Evolutionary conservation across 2,329 filamentous ascomycete genomes (phyloP).

Genomic region (Calonectria crousiana): DNA sequence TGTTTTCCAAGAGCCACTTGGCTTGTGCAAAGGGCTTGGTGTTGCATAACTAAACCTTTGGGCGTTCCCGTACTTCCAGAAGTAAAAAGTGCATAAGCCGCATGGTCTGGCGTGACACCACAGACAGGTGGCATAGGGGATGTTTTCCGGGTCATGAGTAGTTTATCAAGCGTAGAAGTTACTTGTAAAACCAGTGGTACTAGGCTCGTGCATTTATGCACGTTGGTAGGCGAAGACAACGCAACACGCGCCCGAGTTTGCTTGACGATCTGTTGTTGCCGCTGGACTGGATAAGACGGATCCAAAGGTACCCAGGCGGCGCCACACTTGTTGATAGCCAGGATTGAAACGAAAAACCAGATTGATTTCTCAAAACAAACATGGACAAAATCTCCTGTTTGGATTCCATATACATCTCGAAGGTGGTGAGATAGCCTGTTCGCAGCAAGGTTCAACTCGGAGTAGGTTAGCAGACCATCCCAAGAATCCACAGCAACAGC

Average conservation of each 20-base stretch:
- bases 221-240: background rate
- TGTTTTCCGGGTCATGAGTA: background rate
- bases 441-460: constrained; percentile 18
- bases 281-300: constrained; percentile 50
- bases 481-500: constrained; percentile 31
- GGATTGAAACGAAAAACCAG: constrained; percentile 41
- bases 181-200: background rate
- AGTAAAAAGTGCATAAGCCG: constrained; percentile 9
- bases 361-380: constrained; percentile 30
- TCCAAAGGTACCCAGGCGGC: constrained; percentile 49
- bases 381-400: constrained; percentile 12
- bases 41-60: constrained; percentile 25
- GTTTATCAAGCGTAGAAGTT: background rate
- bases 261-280: constrained; percentile 7
- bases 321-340: constrained; percentile 51
- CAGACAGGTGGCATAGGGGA: background rate
- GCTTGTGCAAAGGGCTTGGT: constrained; percentile 1
- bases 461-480: constrained; percentile 43
- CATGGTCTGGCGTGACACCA: background rate
- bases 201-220: background rate
- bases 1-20: constrained; percentile 20
- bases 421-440: constrained; percentile 17
- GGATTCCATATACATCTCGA: constrained; percentile 16
- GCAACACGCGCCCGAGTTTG: constrained; percentile 6
- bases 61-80: constrained; percentile 13